Conservation (phyloP, 148 eudicot species). For the Dysphania ambrosioides region DNA sequence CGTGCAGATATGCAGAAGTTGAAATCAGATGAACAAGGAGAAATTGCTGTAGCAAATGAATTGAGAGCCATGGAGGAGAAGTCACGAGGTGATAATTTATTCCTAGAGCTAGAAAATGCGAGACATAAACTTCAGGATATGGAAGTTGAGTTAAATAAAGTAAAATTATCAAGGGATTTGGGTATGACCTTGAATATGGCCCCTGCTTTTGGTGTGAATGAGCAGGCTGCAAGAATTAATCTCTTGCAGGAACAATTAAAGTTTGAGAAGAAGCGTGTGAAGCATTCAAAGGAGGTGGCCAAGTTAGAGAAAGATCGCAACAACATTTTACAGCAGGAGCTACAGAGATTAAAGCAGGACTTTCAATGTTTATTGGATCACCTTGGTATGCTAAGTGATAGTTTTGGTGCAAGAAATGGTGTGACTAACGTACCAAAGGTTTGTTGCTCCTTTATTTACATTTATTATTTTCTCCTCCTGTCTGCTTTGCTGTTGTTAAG, state of each 20-base stretch:
- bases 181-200: constrained; percentile 21
- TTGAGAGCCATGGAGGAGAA: constrained; percentile 46
- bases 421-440: constrained; percentile 48
- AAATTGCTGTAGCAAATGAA: constrained; percentile 36
- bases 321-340: constrained; percentile 43
- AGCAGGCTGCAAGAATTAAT: constrained; percentile 38
- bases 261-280: constrained; percentile 61
- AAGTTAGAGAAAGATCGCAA: constrained; percentile 54
- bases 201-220: constrained; percentile 12
- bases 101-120: constrained; percentile 38
- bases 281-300: constrained; percentile 75
- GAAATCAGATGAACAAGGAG: constrained; percentile 46
- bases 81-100: constrained; percentile 49
- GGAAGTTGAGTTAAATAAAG: constrained; percentile 35
- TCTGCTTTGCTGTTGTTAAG: not conserved
- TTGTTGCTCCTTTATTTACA: constrained; percentile 15
- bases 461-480: not conserved
- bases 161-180: constrained; percentile 23
- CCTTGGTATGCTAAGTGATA: constrained; percentile 41
- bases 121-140: constrained; percentile 34
- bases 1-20: constrained; percentile 38
- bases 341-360: constrained; percentile 48
- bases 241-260: constrained; percentile 61
- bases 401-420: constrained; percentile 40
- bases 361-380: constrained; percentile 39